Evolutionary conservation across 2,329 filamentous ascomycete species (phyloP).

Genomic region (Dryadomyces quercus-mongolicae): DNA sequence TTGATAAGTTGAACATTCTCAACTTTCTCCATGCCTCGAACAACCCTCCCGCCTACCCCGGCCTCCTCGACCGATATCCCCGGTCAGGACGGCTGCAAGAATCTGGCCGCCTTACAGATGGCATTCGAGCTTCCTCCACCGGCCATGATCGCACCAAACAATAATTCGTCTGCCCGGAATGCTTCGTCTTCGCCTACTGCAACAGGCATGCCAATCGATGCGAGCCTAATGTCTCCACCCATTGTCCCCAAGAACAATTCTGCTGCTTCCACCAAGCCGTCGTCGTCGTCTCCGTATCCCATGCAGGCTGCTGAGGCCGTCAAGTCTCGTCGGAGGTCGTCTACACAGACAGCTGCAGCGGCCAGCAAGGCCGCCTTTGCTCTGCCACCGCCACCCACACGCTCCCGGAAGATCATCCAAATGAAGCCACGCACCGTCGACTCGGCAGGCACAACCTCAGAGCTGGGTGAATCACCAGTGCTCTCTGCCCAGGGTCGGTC

Average conservation of each 20-base stretch:
- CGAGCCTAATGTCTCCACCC: conserved; percentile 22
- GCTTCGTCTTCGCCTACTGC: neutral
- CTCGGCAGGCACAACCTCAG: conserved; percentile 14
- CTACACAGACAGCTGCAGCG: conserved; percentile 13
- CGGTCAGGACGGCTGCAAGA: conserved; percentile 53
- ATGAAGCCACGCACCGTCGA: conserved; percentile 59
- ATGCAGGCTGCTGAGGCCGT: conserved; percentile 28
- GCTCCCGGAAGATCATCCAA: conserved; percentile 92
- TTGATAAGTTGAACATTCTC: neutral
- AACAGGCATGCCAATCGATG: conserved; percentile 14
- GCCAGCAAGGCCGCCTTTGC: conserved; percentile 55
- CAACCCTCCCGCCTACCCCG: conserved; percentile 60
- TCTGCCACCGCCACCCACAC: conserved; percentile 81
- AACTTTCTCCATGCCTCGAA: conserved; percentile 45
- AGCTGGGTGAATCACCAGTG: neutral
- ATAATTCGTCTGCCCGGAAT: conserved; percentile 4
- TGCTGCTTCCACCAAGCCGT: neutral
- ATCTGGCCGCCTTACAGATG: conserved; percentile 49
- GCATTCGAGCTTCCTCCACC: conserved; percentile 69
- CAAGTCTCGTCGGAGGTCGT: conserved; percentile 38
- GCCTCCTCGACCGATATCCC: conserved; percentile 70
- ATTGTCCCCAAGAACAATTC: conserved; percentile 4
- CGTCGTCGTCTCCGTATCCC: conserved; percentile 5
- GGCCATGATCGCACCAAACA: conserved; percentile 42
- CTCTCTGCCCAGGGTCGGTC: neutral